A percentile compares a stretch with the other conserved stretches of the same genome.
phyloP scores from a whole-genome alignment of 805 yeast genomes.

The Saturnispora galanensis region DNA sequence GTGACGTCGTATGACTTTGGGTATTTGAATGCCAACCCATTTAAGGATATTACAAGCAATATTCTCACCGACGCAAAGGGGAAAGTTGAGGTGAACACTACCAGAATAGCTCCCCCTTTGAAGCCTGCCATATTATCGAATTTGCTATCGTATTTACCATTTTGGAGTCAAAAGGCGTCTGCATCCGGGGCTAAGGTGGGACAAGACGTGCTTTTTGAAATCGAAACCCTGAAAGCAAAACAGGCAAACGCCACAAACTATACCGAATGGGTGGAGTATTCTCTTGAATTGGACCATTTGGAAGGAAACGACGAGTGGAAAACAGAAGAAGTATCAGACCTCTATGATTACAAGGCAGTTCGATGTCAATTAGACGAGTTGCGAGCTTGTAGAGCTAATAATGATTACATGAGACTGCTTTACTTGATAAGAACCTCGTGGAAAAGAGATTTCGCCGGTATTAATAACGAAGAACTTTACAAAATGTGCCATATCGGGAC shows the following conservation, averaged over 20 bases:
- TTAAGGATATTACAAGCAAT: slow-evolving; percentile 18
- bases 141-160: background rate
- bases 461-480: slow-evolving; percentile 73
- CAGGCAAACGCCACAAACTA: slow-evolving; percentile 39
- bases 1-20: slow-evolving; percentile 16
- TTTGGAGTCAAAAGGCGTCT: background rate
- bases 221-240: slow-evolving; percentile 11
- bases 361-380: slow-evolving; percentile 43
- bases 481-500: slow-evolving; percentile 80
- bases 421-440: slow-evolving; percentile 78
- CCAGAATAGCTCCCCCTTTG: background rate
- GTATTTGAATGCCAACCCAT: slow-evolving; percentile 19
- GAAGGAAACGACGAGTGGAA: slow-evolving; percentile 71
- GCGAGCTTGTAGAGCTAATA: slow-evolving; percentile 43
- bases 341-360: slow-evolving; percentile 66
- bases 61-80: slow-evolving; percentile 1
- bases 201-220: background rate
- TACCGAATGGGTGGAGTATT: slow-evolving; percentile 56
- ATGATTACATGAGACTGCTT: slow-evolving; percentile 52
- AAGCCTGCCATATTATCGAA: background rate
- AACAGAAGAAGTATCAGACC: slow-evolving; percentile 41
- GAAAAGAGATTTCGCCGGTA: slow-evolving; percentile 77
- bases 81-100: background rate
- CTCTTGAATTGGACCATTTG: slow-evolving; percentile 53
- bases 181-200: background rate